Conservation (phyloP, 352 stramenopile species). For the Phytopythium montanum region DNA sequence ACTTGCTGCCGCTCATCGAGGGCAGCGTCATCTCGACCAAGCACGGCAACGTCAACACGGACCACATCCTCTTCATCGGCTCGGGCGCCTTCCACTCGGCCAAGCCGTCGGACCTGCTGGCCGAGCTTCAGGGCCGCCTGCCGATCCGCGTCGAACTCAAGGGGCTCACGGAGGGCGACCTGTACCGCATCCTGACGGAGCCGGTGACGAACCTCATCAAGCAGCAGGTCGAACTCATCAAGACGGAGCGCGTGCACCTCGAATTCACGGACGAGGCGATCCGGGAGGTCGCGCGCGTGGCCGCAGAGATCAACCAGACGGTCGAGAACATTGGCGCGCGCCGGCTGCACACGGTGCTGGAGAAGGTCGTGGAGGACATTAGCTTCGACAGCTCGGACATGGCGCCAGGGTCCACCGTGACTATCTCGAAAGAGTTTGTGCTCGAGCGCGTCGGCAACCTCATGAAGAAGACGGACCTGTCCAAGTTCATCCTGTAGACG, state of each 20-base stretch:
- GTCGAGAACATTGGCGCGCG: slow-evolving; percentile 99
- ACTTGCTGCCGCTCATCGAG: slow-evolving; percentile 98
- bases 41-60: slow-evolving; percentile 99
- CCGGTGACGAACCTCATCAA: slow-evolving; percentile 98
- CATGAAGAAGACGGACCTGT: slow-evolving; percentile 95
- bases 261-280: slow-evolving; percentile 97
- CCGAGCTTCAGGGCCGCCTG: slow-evolving; percentile 97
- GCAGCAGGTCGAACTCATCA: slow-evolving; percentile 98
- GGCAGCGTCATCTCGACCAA: slow-evolving; percentile 98
- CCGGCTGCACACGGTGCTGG: slow-evolving; percentile 96
- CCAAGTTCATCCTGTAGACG: slow-evolving; percentile 98
- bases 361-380: slow-evolving; percentile 99
- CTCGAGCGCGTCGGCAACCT: slow-evolving; percentile 91
- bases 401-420: slow-evolving; percentile 70
- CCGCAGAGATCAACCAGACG: slow-evolving; percentile 94
- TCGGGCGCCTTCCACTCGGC: slow-evolving; percentile 97
- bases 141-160: slow-evolving; percentile 99
- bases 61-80: slow-evolving; percentile 99
- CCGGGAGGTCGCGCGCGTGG: slow-evolving; percentile 95
- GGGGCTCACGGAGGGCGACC: slow-evolving; percentile 97
- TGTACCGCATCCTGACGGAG: slow-evolving; percentile 99
- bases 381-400: slow-evolving; percentile 97
- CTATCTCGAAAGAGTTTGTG: slow-evolving; percentile 94
- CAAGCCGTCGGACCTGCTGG: slow-evolving; percentile 97
- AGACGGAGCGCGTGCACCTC: slow-evolving; percentile 94